Percentiles rank a stretch among this genome's conserved stretches.
Conservation (phyloP, 2,329 filamentous ascomycete genomes). For the Verticillium klebahnii region DNA sequence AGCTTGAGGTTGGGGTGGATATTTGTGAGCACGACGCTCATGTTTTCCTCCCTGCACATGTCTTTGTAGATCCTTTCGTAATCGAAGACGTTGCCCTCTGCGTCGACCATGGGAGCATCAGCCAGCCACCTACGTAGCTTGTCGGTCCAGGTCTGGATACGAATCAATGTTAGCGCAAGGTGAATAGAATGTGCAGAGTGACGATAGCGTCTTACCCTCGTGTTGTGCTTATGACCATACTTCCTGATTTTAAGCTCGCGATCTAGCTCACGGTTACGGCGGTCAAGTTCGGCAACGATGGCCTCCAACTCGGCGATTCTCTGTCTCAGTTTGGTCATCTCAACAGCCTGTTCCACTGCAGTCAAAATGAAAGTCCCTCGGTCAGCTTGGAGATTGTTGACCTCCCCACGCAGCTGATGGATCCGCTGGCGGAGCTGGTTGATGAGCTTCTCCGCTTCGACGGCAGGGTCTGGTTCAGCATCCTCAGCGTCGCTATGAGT, state of each 20-base stretch:
- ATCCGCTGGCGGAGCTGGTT: too few relatives aligned
- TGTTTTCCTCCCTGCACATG: constrained; percentile 29
- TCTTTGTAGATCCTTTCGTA: constrained; percentile 17
- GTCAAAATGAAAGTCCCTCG: too few relatives aligned
- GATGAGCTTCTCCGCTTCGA: too few relatives aligned
- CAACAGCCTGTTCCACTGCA: too few relatives aligned
- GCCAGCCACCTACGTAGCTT: background rate
- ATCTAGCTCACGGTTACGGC: too few relatives aligned
- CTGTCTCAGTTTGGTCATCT: too few relatives aligned
- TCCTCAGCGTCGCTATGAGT: too few relatives aligned
- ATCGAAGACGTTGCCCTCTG: too few relatives aligned
- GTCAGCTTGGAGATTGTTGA: too few relatives aligned
- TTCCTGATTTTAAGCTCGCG: background rate
- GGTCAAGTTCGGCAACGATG: background rate
- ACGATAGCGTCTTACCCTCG: background rate
- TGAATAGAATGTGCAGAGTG: background rate
- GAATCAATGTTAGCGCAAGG: background rate
- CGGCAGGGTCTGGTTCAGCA: too few relatives aligned
- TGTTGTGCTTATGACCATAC: background rate
- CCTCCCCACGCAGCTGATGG: too few relatives aligned
- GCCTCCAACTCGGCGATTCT: too few relatives aligned
- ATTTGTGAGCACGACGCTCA: constrained; percentile 11
- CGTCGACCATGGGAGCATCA: background rate
- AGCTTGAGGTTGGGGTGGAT: constrained; percentile 25
- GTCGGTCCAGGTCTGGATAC: constrained; percentile 4